Percentiles rank a stretch among this genome's conserved stretches.
Evolutionary conservation across 2,329 filamentous ascomycete genomes (phyloP).

Genomic region (Didymella keratinophila): DNA sequence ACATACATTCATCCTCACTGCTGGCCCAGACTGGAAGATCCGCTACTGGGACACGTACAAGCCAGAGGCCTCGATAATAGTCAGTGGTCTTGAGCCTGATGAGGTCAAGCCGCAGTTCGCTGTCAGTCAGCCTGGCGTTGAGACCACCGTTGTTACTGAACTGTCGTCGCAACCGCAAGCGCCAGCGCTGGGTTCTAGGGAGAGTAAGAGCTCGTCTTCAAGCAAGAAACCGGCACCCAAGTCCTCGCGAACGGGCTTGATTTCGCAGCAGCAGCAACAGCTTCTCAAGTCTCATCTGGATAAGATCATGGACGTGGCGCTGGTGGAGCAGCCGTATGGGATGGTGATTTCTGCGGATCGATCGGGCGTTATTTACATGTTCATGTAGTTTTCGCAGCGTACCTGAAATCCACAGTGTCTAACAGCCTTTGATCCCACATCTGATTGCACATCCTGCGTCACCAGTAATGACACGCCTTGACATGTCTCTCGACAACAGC

Average conservation of each 20-base stretch:
- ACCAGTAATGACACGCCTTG: slow-evolving; percentile 4
- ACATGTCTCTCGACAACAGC: slow-evolving; percentile 28
- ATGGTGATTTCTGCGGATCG: slow-evolving; percentile 94
- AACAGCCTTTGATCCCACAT: too few relatives aligned
- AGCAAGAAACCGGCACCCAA: slow-evolving; percentile 49
- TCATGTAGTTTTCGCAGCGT: slow-evolving; percentile 56
- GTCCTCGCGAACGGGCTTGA: slow-evolving; percentile 79
- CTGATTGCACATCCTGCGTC: too few relatives aligned
- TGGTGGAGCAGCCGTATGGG: slow-evolving; percentile 87
- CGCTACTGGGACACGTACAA: slow-evolving; percentile 91
- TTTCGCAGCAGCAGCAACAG: slow-evolving; percentile 91
- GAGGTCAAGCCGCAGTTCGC: slow-evolving; percentile 76
- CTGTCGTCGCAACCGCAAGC: slow-evolving; percentile 35
- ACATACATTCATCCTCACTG: slow-evolving; percentile 85
- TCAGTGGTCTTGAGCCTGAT: slow-evolving; percentile 77
- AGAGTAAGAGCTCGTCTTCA: slow-evolving; percentile 46
- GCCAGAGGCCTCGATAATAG: slow-evolving; percentile 78
- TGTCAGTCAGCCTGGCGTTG: slow-evolving; percentile 47
- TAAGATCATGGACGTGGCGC: slow-evolving; percentile 83
- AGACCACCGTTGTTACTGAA: slow-evolving; percentile 54
- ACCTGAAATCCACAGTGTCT: too few relatives aligned
- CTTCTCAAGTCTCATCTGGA: slow-evolving; percentile 87
- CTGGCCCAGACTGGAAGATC: slow-evolving; percentile 87
- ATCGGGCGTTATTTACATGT: slow-evolving; percentile 88
- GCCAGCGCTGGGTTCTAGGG: slow-evolving; percentile 28